Percentiles rank a stretch among this genome's conserved stretches.
phyloP scores from a whole-genome alignment of 129 eudicot genomes.

The Glebionis coronaria region DNA sequence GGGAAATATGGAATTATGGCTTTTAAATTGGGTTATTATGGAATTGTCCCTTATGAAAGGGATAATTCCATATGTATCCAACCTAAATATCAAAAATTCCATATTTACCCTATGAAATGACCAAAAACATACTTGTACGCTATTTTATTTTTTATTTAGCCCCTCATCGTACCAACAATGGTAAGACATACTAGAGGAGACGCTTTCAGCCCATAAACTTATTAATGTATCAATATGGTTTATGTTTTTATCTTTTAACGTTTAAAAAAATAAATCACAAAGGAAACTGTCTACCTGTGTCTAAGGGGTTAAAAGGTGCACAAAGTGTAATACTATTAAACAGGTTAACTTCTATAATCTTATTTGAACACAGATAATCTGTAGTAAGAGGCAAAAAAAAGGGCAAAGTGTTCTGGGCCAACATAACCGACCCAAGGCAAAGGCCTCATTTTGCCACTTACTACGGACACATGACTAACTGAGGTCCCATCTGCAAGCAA shows the following conservation, averaged over 20 bases:
- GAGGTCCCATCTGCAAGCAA: neutral
- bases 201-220: neutral
- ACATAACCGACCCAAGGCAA: neutral
- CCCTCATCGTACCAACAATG: neutral
- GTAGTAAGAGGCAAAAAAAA: neutral
- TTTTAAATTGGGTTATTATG: no score
- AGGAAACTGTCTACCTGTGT: no score
- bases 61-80: no score
- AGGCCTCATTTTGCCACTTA: neutral
- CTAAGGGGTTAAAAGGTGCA: neutral
- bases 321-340: neutral
- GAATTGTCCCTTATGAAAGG: no score
- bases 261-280: neutral
- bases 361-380: neutral
- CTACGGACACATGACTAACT: neutral
- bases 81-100: no score
- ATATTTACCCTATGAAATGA: no score
- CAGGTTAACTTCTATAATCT: neutral
- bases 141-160: neutral
- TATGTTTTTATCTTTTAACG: neutral
- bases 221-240: neutral
- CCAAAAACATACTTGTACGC: neutral
- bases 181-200: neutral
- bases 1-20: no score
- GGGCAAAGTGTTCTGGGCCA: neutral